Conservation (phyloP, 345 rosid species). For the Citrus medica region DNA sequence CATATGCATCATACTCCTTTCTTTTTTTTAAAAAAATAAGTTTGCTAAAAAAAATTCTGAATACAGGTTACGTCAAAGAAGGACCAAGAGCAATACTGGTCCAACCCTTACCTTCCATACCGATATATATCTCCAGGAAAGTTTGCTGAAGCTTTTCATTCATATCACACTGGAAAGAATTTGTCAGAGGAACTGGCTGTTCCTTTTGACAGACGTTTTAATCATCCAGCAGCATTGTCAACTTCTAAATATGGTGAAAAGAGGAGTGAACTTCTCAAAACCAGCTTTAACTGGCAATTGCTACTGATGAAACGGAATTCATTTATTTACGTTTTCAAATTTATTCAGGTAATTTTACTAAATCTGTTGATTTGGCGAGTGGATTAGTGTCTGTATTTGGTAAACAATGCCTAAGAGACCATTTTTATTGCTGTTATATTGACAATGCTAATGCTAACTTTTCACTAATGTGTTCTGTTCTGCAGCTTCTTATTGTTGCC, state of each 20-base stretch:
- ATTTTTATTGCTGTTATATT: neutral
- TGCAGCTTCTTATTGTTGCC: constrained; percentile 91
- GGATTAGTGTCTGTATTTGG: neutral
- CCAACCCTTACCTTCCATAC: constrained; percentile 65
- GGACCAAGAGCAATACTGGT: constrained; percentile 98
- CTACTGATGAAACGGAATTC: constrained; percentile 91
- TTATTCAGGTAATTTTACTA: constrained; percentile 64
- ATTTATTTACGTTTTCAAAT: constrained; percentile 88
- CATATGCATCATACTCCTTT: neutral
- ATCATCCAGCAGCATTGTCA: constrained; percentile 93
- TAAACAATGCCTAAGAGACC: neutral
- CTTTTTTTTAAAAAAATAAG: neutral
- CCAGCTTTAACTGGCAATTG: constrained; percentile 76
- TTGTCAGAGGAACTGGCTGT: constrained; percentile 53
- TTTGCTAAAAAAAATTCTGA: constrained; percentile 18
- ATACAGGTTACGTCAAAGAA: constrained; percentile 82
- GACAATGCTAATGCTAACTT: constrained; percentile 8
- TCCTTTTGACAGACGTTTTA: constrained; percentile 79
- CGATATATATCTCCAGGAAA: constrained; percentile 79
- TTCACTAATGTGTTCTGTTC: constrained; percentile 17
- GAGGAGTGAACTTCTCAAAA: constrained; percentile 71
- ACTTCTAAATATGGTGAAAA: constrained; percentile 67
- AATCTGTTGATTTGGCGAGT: neutral
- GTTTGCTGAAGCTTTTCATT: constrained; percentile 79
- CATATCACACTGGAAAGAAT: constrained; percentile 54